Percentiles rank a stretch among this genome's conserved stretches.
phyloP scores from a whole-genome alignment of 2,329 filamentous ascomycete species.

The Cercospora sesami region DNA sequence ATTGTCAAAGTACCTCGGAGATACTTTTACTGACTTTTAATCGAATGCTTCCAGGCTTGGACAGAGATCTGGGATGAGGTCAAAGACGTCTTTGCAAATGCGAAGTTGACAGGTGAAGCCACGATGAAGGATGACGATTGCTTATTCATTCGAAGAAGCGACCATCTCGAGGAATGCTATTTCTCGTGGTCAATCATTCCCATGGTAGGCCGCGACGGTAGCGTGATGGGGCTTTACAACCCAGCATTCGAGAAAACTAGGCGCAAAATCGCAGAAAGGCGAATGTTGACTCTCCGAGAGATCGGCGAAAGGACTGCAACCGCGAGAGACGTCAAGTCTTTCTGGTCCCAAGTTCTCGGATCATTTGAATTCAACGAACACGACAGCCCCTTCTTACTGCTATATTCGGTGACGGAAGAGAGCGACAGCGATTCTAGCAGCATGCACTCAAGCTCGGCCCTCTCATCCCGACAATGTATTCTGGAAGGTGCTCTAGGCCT shows the following conservation, averaged over 20 bases:
- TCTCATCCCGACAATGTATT: slow-evolving; percentile 63
- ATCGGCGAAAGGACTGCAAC: slow-evolving; percentile 72
- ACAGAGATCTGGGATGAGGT: slow-evolving; percentile 72
- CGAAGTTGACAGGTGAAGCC: slow-evolving; percentile 69
- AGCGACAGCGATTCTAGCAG: slow-evolving; percentile 70
- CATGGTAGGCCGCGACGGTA: slow-evolving; percentile 70
- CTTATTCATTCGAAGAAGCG: slow-evolving; percentile 68
- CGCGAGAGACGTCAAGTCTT: slow-evolving; percentile 69
- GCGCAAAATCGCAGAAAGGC: slow-evolving; percentile 72
- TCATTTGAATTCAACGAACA: slow-evolving; percentile 72
- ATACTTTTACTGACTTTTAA: not conserved
- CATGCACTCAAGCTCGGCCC: slow-evolving; percentile 65
- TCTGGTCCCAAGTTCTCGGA: slow-evolving; percentile 69
- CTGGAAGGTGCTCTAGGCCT: slow-evolving; percentile 73
- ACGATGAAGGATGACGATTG: slow-evolving; percentile 83
- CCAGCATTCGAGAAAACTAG: slow-evolving; percentile 79
- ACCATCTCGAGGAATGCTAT: slow-evolving; percentile 74
- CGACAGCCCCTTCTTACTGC: slow-evolving; percentile 73
- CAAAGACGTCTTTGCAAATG: slow-evolving; percentile 66
- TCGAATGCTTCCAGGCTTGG: slow-evolving; percentile 56
- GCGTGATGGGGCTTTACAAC: slow-evolving; percentile 73
- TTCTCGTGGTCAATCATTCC: slow-evolving; percentile 83
- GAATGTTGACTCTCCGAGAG: slow-evolving; percentile 76
- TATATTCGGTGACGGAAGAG: slow-evolving; percentile 75
- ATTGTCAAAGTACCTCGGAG: not conserved